A percentile compares a stretch with the other conserved stretches of the same genome.
Conservation (phyloP, 2,329 filamentous ascomycete genomes). For the Sporothrix inflata region DNA sequence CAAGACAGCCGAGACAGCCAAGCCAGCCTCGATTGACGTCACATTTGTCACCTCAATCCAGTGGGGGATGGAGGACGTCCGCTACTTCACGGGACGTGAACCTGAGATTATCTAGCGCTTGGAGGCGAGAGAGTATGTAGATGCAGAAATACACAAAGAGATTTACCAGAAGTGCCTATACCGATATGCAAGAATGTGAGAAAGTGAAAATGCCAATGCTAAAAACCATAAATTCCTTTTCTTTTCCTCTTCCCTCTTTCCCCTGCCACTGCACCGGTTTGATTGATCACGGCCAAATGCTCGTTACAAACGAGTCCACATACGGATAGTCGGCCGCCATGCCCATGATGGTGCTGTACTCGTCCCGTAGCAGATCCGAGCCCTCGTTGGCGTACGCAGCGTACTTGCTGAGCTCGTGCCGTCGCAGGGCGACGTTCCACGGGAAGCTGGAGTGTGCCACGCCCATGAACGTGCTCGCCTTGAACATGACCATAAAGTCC, state of each 20-base stretch:
- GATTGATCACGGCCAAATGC: constrained; percentile 39
- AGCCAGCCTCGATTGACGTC: neutral
- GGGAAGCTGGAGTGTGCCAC: constrained; percentile 42
- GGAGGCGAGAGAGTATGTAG: neutral
- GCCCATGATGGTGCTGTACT: constrained; percentile 42
- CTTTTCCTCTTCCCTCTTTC: neutral
- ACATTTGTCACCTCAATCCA: neutral
- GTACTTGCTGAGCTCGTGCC: constrained; percentile 42
- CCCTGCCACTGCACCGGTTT: neutral
- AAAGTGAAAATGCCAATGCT: neutral
- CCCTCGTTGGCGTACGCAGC: constrained; percentile 38
- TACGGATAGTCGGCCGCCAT: constrained; percentile 40
- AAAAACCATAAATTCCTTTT: neutral
- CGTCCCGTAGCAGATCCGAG: constrained; percentile 40
- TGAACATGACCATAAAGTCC: constrained; percentile 42
- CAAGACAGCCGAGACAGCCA: too few species aligned
- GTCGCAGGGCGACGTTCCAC: constrained; percentile 41
- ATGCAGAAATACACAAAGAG: neutral
- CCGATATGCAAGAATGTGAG: neutral
- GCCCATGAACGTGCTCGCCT: constrained; percentile 42
- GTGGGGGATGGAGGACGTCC: neutral
- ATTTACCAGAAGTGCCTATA: neutral
- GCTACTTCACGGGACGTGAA: neutral
- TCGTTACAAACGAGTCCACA: constrained; percentile 40
- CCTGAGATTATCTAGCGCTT: neutral